These are phyloP conservation scores for Diaporthe sp. DNA, from an alignment of 2,329 filamentous ascomycete genomes.

Conservation along the genomic window DNA sequence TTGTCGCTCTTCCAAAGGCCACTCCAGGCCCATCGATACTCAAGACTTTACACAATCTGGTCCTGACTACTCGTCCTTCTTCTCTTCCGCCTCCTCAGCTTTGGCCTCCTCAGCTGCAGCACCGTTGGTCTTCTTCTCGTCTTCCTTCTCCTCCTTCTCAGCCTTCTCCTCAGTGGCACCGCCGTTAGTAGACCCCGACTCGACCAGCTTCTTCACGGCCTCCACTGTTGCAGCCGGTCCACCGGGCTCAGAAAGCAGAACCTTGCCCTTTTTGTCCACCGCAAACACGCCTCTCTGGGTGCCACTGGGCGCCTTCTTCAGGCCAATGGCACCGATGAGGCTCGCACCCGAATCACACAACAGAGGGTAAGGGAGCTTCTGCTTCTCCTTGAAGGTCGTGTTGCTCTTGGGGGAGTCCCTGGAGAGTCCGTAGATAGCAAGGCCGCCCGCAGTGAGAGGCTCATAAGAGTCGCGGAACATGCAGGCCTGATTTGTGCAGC, in stretches of 20 bases:
- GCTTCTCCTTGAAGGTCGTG: constrained; percentile 91
- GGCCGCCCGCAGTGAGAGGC: constrained; percentile 80
- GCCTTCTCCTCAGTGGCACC: constrained; percentile 41
- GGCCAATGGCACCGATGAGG: constrained; percentile 87
- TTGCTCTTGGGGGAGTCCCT: constrained; percentile 91
- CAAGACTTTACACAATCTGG: constrained; percentile 47
- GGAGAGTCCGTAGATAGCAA: constrained; percentile 91
- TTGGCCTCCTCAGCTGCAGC: constrained; percentile 16
- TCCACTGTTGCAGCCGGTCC: constrained; percentile 83
- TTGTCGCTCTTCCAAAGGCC: neutral
- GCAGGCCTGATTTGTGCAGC: constrained; percentile 94
- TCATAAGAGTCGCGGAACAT: constrained; percentile 90
- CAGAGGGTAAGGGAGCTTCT: constrained; percentile 88
- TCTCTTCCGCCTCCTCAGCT: constrained; percentile 9
- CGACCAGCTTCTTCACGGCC: constrained; percentile 79
- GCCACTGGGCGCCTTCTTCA: constrained; percentile 86
- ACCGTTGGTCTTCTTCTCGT: constrained; percentile 41
- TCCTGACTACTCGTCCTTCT: constrained; percentile 40
- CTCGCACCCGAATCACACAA: constrained; percentile 83
- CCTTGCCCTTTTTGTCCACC: constrained; percentile 82
- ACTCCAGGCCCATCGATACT: neutral
- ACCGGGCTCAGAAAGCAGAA: constrained; percentile 78
- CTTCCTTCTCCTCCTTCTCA: constrained; percentile 43
- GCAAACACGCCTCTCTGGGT: constrained; percentile 91
- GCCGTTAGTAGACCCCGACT: constrained; percentile 51